A percentile compares a stretch with the other conserved stretches of the same genome.
phyloP scores from a whole-genome alignment of 805 yeast species.

The Zygosaccharomyces gambellarensis region DNA sequence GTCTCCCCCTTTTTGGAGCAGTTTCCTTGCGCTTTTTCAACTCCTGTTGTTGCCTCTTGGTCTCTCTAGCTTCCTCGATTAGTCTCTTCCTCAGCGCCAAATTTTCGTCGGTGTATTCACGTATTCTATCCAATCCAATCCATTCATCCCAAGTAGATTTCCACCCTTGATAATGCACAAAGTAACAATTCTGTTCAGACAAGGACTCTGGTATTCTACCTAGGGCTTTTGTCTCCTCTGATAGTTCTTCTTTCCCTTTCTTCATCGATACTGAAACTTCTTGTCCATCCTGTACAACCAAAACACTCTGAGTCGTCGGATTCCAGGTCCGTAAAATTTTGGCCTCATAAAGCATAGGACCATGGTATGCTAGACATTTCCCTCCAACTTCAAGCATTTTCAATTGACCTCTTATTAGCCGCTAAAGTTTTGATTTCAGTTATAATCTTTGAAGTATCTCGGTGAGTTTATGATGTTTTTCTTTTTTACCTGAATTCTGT shows the following conservation, averaged over 20 bases:
- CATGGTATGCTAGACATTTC: conserved; percentile 77
- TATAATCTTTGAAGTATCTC: not conserved
- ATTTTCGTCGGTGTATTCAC: conserved; percentile 67
- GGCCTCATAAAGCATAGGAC: conserved; percentile 86
- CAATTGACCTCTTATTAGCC: not conserved
- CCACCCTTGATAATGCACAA: conserved; percentile 93
- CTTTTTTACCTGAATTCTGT: not conserved
- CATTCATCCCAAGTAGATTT: conserved; percentile 95
- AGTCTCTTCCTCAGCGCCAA: conserved; percentile 57
- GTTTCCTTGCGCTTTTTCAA: conserved; percentile 32
- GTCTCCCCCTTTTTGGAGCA: conserved; percentile 8
- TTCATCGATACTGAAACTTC: conserved; percentile 15
- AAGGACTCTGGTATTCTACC: conserved; percentile 36
- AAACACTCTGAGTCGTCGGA: conserved; percentile 40
- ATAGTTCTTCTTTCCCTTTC: conserved; percentile 24
- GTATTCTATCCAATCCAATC: conserved; percentile 67
- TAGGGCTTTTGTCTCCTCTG: conserved; percentile 13
- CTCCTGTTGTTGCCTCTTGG: conserved; percentile 31
- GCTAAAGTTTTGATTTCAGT: not conserved
- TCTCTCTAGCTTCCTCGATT: conserved; percentile 42
- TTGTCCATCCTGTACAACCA: conserved; percentile 37
- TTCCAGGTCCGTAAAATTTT: conserved; percentile 63
- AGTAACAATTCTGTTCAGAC: conserved; percentile 44
- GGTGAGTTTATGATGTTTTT: not conserved
- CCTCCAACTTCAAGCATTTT: conserved; percentile 29